These are phyloP conservation scores for Mrakia gelida DNA, from an alignment of 768 basidiomycete species.

Conservation along the genomic window DNA sequence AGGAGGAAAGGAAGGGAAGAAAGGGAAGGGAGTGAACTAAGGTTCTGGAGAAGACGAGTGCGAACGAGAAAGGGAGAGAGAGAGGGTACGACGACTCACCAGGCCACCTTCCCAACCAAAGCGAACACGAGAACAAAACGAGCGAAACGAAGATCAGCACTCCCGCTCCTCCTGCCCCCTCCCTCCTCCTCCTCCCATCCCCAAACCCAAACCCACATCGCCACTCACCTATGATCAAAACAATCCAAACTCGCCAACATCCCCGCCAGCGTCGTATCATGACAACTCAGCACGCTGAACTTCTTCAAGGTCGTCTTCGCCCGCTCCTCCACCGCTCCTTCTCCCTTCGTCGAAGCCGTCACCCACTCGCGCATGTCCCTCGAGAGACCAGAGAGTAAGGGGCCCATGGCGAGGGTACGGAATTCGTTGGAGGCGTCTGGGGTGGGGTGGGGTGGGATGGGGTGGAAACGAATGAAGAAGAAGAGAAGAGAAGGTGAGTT, in stretches of 20 bases:
- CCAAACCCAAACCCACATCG: not conserved
- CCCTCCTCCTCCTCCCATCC: not conserved
- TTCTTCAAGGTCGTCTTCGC: conserved; percentile 17
- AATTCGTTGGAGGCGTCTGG: conserved; percentile 71
- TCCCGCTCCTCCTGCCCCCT: not conserved
- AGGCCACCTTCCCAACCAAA: not conserved
- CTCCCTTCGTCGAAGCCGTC: conserved; percentile 45
- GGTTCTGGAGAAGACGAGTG: too few species aligned
- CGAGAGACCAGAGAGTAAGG: conserved; percentile 62
- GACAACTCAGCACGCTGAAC: conserved; percentile 45
- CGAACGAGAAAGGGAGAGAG: too few species aligned
- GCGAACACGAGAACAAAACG: not conserved
- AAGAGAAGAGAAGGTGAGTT: too few species aligned
- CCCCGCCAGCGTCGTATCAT: conserved; percentile 41
- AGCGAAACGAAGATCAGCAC: not conserved
- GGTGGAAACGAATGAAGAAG: too few species aligned
- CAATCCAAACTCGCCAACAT: conserved; percentile 35
- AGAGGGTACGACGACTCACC: not conserved
- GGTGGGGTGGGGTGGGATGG: too few species aligned
- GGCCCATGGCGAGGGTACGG: conserved; percentile 70
- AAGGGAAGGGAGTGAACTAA: not conserved
- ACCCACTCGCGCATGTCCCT: conserved; percentile 61
- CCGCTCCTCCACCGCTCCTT: not conserved
- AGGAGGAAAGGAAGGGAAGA: not conserved
- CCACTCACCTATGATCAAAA: conserved; percentile 29